Base-by-base conservation (phyloP, 495 filamentous ascomycete species). In the Podospora conica region DNA sequence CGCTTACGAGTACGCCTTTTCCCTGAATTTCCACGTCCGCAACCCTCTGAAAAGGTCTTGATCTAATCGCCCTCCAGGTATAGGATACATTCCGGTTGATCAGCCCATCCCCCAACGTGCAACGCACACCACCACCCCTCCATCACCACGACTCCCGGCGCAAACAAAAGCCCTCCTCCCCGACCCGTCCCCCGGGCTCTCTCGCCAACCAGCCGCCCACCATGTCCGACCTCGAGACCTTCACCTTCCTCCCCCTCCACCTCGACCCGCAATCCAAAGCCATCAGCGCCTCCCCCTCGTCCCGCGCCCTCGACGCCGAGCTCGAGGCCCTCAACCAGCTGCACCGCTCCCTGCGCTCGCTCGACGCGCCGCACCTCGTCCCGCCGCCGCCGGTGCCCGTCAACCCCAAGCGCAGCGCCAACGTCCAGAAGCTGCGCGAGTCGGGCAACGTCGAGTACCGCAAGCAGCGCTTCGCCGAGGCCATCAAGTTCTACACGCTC, bases 361-460 rank as follows among this genome's bases (percentile, higher is more conserved):
- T 89, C 64, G 81, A 84, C 57, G 79, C 82, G 1, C 79, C 82
- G 10, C 79, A 87, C 71, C 58, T 71, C 9, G 76, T 83, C 0
- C 91, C 92, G 0, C 93, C 91, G 0, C 88, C 92, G 1, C 91
- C 93, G 0, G 78, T 93, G 23, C 90, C 92, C 64, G 85, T 91
- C 40, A 91, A 91, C 81, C 92, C 90, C 27, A 94, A 96, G 78
- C 91, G 92, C 66, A 84, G 83, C 71, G 91, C 90, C 40, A 88
- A 92, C 72, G 89, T 98, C 76, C 84, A 79, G 77, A 98, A 97
- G 75, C 89, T 98, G 69, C 91, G 93, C 78, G 94, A 97, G 72
- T 82, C 81, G 60, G 95, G 89, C 68, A 97, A 97, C 83, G 75
- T 81, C 60, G 86, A 89, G 70, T 92, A 90, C 81, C 89, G 90